Percentiles rank a stretch among this genome's conserved stretches.
Evolutionary conservation across 2,329 filamentous ascomycete genomes (phyloP).

Genomic region (Graphilbum ipis-grandicollis): DNA sequence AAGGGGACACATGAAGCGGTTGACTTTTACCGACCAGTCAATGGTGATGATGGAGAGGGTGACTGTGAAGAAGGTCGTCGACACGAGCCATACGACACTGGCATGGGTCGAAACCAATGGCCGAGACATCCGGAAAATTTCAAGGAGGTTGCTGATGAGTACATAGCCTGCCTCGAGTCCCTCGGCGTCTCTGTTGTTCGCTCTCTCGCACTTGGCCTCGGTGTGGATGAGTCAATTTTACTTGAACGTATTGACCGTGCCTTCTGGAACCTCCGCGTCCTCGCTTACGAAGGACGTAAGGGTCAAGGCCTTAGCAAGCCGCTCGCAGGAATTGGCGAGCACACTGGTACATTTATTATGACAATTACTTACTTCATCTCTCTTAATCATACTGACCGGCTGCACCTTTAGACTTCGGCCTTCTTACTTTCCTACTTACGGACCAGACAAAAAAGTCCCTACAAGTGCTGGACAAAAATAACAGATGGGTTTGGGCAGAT

Average conservation of each 20-base stretch:
- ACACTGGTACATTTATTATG: conserved; percentile 1
- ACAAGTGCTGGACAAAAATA: conserved; percentile 23
- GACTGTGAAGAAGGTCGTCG: no score
- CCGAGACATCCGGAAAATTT: conserved; percentile 1
- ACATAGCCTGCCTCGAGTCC: background rate
- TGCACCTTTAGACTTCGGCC: conserved; percentile 1
- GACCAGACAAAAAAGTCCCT: conserved; percentile 9
- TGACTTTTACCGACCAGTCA: conserved; percentile 1
- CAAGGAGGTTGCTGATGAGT: conserved; percentile 1
- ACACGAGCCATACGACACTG: background rate
- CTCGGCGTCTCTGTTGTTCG: conserved; percentile 1
- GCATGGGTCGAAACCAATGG: conserved; percentile 3
- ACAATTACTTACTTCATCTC: no score
- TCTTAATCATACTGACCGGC: no score
- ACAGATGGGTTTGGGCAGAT: conserved; percentile 23
- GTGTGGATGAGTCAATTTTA: conserved; percentile 2
- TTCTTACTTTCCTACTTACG: conserved; percentile 3
- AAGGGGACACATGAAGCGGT: conserved; percentile 4
- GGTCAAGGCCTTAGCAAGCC: background rate
- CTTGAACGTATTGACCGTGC: conserved; percentile 2
- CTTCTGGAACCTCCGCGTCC: conserved; percentile 4
- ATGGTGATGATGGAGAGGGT: fast-evolving
- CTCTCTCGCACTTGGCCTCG: background rate
- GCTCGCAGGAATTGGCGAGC: conserved; percentile 2
- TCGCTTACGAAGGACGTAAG: conserved; percentile 2